These are phyloP conservation scores for Fusarium sp. DNA, from an alignment of 2,329 filamentous ascomycete genomes.

Conservation along the genomic window DNA sequence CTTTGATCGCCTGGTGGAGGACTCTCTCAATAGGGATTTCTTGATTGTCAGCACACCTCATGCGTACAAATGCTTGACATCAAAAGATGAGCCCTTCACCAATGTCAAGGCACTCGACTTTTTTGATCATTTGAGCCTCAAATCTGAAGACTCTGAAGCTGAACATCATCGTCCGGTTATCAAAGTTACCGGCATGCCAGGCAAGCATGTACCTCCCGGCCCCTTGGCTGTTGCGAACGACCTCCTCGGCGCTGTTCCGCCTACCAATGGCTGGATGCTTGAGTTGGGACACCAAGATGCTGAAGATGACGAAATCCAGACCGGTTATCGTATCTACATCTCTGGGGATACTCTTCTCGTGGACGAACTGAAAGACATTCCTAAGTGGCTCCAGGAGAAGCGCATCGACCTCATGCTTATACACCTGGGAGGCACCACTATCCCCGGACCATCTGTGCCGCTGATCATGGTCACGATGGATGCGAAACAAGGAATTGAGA, in stretches of 20 bases:
- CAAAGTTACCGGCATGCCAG: conserved; percentile 73
- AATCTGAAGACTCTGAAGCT: not conserved
- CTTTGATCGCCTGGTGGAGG: conserved; percentile 58
- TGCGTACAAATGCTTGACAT: conserved; percentile 65
- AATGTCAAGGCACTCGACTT: conserved; percentile 67
- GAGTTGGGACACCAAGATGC: conserved; percentile 66
- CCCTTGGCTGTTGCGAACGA: conserved; percentile 56
- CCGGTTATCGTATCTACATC: conserved; percentile 73
- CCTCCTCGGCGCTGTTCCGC: conserved; percentile 64
- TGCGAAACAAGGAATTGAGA: conserved; percentile 70
- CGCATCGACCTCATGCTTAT: conserved; percentile 76
- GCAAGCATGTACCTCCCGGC: conserved; percentile 69
- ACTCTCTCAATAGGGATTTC: conserved; percentile 61
- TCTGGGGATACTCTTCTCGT: conserved; percentile 73
- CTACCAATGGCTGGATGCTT: conserved; percentile 76
- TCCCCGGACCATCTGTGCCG: conserved; percentile 70
- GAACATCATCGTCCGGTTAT: conserved; percentile 53
- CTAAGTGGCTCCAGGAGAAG: conserved; percentile 64
- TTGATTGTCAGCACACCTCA: conserved; percentile 75
- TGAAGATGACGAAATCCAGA: conserved; percentile 53
- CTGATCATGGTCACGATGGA: conserved; percentile 79
- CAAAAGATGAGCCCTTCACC: conserved; percentile 64
- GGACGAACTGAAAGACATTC: conserved; percentile 70
- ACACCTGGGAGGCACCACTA: conserved; percentile 75
- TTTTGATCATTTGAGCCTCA: conserved; percentile 63